Evolutionary conservation across 1,284 basidiomycete species (phyloP).

Genomic region (Naganishia albida): DNA sequence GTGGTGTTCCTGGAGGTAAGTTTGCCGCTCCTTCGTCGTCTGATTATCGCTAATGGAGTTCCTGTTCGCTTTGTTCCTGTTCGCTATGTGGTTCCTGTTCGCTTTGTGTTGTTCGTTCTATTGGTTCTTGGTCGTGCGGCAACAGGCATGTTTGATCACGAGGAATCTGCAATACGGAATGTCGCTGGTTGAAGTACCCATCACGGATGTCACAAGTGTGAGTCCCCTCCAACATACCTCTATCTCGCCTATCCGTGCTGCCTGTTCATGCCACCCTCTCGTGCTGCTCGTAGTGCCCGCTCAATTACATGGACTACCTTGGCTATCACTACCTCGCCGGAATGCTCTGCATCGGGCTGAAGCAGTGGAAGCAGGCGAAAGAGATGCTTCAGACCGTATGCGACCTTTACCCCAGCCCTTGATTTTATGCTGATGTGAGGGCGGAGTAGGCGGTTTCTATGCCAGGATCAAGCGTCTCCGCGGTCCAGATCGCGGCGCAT

Average conservation of each 20-base stretch:
- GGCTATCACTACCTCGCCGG: conserved; percentile 23
- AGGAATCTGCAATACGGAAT: conserved; percentile 11
- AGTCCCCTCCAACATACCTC: neutral
- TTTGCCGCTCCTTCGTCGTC: neutral
- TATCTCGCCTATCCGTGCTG: neutral
- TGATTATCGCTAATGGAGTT: neutral
- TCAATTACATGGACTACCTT: conserved; percentile 25
- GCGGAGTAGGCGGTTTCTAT: conserved; percentile 12
- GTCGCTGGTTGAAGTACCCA: conserved; percentile 1
- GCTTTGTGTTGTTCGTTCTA: neutral
- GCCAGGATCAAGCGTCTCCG: conserved; percentile 19
- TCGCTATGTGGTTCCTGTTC: neutral
- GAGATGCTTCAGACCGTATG: conserved; percentile 28
- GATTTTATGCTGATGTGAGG: neutral
- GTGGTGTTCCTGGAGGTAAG: conserved; percentile 17
- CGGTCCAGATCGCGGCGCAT: conserved; percentile 27
- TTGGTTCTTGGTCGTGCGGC: neutral
- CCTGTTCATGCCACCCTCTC: neutral
- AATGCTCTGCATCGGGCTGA: conserved; percentile 12
- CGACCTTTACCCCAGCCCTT: neutral
- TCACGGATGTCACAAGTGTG: conserved; percentile 13
- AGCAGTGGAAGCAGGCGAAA: conserved; percentile 24
- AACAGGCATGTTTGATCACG: conserved; percentile 2
- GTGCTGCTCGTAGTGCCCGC: neutral
- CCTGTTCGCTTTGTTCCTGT: neutral